Base-by-base conservation (phyloP, 169 alveolate species). In the Cryptosporidium xiaoi region DNA sequence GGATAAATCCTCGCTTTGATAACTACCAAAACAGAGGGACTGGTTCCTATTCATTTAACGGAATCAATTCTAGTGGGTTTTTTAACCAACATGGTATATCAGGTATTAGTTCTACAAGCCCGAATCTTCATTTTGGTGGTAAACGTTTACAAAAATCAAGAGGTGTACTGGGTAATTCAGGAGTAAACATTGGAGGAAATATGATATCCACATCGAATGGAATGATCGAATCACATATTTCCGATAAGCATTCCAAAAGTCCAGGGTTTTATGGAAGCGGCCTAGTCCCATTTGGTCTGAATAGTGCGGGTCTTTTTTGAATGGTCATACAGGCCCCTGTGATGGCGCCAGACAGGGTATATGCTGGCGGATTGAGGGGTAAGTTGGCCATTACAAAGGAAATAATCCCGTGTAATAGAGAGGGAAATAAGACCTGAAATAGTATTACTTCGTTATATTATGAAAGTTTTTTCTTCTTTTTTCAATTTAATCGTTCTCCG, bases 231-330 rank as follows among this genome's bases (percentile, higher is more conserved):
- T 66, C 51, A 10, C 68, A 56, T 8, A 24, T 69, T 53, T 53
- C 83, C 13, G 83, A 69, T 5, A 69, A 69, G 44, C 13, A 64
- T 8, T 60, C 66, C 3, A 69, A 69, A 16, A 40, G 67, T 16
- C 60, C 83, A 3, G 66, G 66, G 6, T 24, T 69, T 3, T 69
- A 56, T 56, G 51, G 71, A 56, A 71, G 87, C 40, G 55, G 55
- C 44, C n/a, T 77, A 15, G 50, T 62, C 24, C 87, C 87, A 13
- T 77, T 77, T 44, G 77, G 77, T 15, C 64, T 77, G 8, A 77
- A 60, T 34, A 60, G 24, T 29, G 71, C 71, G 64, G 71, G 64
- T 62, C 29, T 77, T 53, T 53, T 53, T 12, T 53, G 29, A 53
- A 7, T n/a, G 6, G 64, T 53, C 20, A 5, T 3, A 16, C 6